phyloP scores from a whole-genome alignment of 495 filamentous ascomycete species.

The Annulohypoxylon stygium region DNA sequence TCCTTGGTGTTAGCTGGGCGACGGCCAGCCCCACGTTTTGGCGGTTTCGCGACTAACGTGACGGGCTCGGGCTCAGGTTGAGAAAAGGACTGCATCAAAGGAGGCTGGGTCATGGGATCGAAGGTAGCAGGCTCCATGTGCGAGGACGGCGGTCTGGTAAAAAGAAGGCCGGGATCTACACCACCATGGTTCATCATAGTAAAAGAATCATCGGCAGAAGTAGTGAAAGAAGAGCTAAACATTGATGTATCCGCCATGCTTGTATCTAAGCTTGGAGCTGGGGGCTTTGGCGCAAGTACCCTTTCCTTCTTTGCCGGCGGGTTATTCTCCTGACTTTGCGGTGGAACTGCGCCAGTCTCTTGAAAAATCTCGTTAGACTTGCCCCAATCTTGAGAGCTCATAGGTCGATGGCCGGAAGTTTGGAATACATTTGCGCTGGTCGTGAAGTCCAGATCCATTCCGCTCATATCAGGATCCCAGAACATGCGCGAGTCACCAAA shows the following conservation, averaged over 20 bases:
- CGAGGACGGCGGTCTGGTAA: slow-evolving; percentile 61
- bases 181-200: slow-evolving; percentile 53
- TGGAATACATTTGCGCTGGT: slow-evolving; percentile 55
- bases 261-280: slow-evolving; percentile 53
- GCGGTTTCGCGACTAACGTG: slow-evolving; percentile 42
- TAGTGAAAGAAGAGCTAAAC: slow-evolving; percentile 56
- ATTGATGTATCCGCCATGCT: slow-evolving; percentile 55
- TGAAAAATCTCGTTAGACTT: slow-evolving; percentile 62
- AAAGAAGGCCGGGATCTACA: slow-evolving; percentile 62
- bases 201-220: slow-evolving; percentile 59
- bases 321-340: slow-evolving; percentile 50
- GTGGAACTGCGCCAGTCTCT: slow-evolving; percentile 50
- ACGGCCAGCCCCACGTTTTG: slow-evolving; percentile 53
- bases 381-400: slow-evolving; percentile 65
- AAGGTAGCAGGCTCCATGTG: slow-evolving; percentile 56
- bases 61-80: slow-evolving; percentile 48
- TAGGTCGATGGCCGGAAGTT: slow-evolving; percentile 53
- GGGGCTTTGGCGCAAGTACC: slow-evolving; percentile 57
- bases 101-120: slow-evolving; percentile 51
- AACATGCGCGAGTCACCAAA: slow-evolving; percentile 76
- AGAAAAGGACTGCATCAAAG: slow-evolving; percentile 45
- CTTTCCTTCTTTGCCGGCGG: slow-evolving; percentile 48
- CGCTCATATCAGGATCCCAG: slow-evolving; percentile 75
- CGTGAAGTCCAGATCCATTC: slow-evolving; percentile 70
- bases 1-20: slow-evolving; percentile 61